Percentiles rank a stretch among this genome's conserved stretches.
Evolutionary conservation across 441 rosid species (phyloP).

Genomic region (Erodium chrysanthum): DNA sequence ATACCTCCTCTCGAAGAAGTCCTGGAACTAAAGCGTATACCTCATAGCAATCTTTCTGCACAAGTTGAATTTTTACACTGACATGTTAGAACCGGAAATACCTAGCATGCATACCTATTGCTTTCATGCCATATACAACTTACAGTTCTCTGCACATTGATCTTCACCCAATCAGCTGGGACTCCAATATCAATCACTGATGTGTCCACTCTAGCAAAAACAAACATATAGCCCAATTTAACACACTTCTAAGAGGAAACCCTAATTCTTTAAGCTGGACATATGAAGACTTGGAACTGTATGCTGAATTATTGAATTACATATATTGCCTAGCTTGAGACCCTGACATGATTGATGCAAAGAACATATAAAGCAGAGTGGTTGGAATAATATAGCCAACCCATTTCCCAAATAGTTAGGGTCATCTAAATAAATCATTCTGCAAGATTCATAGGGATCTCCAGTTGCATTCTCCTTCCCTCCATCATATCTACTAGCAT

Average conservation of each 20-base stretch:
- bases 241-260: background rate
- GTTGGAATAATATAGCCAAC: background rate
- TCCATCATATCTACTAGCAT: background rate
- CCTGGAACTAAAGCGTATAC: conserved; percentile 62
- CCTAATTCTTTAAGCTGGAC: background rate
- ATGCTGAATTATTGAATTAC: background rate
- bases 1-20: conserved; percentile 32
- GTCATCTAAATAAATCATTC: background rate
- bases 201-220: conserved; percentile 33
- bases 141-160: conserved; percentile 52
- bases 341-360: background rate
- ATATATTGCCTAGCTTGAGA: background rate
- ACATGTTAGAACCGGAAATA: conserved; percentile 12
- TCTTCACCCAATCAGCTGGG: conserved; percentile 62
- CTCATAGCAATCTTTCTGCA: conserved; percentile 52
- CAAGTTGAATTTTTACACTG: background rate
- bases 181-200: conserved; percentile 49
- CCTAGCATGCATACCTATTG: conserved; percentile 8
- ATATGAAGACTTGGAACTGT: background rate
- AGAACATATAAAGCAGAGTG: background rate
- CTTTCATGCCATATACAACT: conserved; percentile 13
- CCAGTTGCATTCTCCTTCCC: background rate
- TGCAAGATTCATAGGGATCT: background rate
- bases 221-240: conserved; percentile 5
- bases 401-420: background rate